Evolutionary conservation across 2,329 filamentous ascomycete species (phyloP), one percentile per base, ranked within the genome.

Genomic region (Pseudocercospora fijiensis): DNA sequence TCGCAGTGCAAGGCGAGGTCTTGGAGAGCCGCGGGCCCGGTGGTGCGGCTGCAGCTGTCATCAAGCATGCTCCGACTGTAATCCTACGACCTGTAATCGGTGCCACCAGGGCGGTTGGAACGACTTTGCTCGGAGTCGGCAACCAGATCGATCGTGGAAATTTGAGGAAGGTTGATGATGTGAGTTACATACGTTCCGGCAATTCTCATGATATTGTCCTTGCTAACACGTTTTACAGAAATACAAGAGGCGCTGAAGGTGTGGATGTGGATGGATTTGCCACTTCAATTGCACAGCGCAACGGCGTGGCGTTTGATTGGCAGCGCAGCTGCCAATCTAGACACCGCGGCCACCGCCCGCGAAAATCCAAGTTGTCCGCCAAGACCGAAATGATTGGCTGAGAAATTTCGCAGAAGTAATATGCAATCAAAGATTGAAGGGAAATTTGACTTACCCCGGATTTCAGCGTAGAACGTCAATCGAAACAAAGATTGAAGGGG

Each of bases 21-120:
- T 89, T 96, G 82, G 92, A 97, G 72, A 92, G 90, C 72, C 86
- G 87, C 22, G 92, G 87, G 64, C 93, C 94, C 0, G 86, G 88
- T 47, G 92, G 91, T 1, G 92, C 90, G 1, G 91, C 92, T 13
- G 87, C 82, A 72, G 93, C 90, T 1, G 87, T 99, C 18, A 83
- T 89, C 65, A 89, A 85, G 76, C 86, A 91, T 70, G 92, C 93
- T 28, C 95, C 95, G n/a, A 97, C 93, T 0, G 91, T 98, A 20
- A 90, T 99, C 58, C 86, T 99, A 70, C 83, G 93, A 61, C 95
- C 95, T 7, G 91, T 92, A 3, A 92, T 98, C 71, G 96, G 94
- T 0, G 91, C 92, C 7, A 92, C 89, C 37, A 94, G 94, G 77
- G 94, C 89, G 0, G 88, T 96, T 57, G 91, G 92, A 8, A 91